Evolutionary conservation across 192 early-diverging fungal genomes (phyloP).

Genomic region (Coemansia sp.): DNA sequence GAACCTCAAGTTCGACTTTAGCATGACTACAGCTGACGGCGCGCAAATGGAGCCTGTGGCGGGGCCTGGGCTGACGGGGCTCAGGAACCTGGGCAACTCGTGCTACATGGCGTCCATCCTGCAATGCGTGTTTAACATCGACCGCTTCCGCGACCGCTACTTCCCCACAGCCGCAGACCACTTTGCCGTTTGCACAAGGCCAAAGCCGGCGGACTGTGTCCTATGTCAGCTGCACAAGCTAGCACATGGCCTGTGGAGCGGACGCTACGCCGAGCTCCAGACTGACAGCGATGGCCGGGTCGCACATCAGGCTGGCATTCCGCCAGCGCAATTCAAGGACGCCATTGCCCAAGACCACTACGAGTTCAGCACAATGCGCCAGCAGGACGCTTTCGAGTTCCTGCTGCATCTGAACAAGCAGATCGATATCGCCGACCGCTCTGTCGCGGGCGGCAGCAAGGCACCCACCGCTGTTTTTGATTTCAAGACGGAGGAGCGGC

Average conservation of each 20-base stretch:
- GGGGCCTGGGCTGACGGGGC: slow-evolving; percentile 89
- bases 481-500: slow-evolving; percentile 75
- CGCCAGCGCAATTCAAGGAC: slow-evolving; percentile 89
- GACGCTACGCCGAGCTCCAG: slow-evolving; percentile 73
- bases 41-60: slow-evolving; percentile 77
- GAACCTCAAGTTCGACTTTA: slow-evolving; percentile 95
- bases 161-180: slow-evolving; percentile 39
- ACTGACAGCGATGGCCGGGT: slow-evolving; percentile 34
- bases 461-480: slow-evolving; percentile 82
- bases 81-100: slow-evolving; percentile 95
- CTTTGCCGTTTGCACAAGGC: slow-evolving; percentile 34
- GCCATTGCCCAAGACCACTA: slow-evolving; percentile 83
- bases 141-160: slow-evolving; percentile 73
- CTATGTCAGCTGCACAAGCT: slow-evolving; percentile 92
- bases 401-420: slow-evolving; percentile 74
- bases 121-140: slow-evolving; percentile 83
- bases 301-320: slow-evolving; percentile 75
- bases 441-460: slow-evolving; percentile 39
- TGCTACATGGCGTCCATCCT: slow-evolving; percentile 97
- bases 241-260: slow-evolving; percentile 85
- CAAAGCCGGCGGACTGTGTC: slow-evolving; percentile 71
- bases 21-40: slow-evolving; percentile 96
- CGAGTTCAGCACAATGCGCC: slow-evolving; percentile 97
- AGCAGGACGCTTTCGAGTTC: slow-evolving; percentile 98
- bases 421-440: slow-evolving; percentile 76